Evolutionary conservation across 257 asterid genomes (phyloP), one percentile per base, ranked within the genome.

Genomic region (Ilex aquifolium): DNA sequence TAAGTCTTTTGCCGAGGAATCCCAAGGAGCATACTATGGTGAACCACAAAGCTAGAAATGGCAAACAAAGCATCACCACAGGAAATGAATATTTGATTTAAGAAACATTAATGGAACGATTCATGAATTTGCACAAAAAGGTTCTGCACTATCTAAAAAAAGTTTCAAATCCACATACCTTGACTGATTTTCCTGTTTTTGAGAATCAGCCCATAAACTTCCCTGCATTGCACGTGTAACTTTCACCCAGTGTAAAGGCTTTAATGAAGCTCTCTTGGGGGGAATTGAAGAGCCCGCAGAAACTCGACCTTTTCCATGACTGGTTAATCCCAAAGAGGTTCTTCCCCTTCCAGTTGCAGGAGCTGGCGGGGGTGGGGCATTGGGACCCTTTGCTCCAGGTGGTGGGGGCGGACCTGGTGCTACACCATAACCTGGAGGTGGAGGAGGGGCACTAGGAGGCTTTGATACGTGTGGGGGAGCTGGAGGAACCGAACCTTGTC

Each of bases 241-340:
- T 85, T 92, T 92, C 40, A 87, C 92, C 98, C 98, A 92, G 64
- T 92, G 97, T 70, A 92, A 85, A 58, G 98, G 97, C 82, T 92
- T 92, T 60, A 92, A 56, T 59, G 98, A 74, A 60, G 91, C 65
- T 80, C 86, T 92, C 64, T 86, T 92, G 3, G 95, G 93, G 64
- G 97, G 97, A 68, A 86, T 92, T 51, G 88, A 77, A 68, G 89
- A 73, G 69, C 81, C 88, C 58, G 62, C 64, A 51, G 84, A 67
- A 69, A 74, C 80, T 79, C 91, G 83, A 70, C 91, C 92, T 78
- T 74, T 71, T 62, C 76, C 80, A 59, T 62, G 69, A 73, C 75
- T 75, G 52, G 81, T 57, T 60, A 84, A 62, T 63, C 74, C 76
- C 59, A 82, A 50, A 59, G 72, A 66, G 64, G 82, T 71, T 81